A percentile compares a stretch with the other conserved stretches of the same genome.
phyloP scores from a whole-genome alignment of 1,284 basidiomycete genomes.

The Naganishia liquefaciens region DNA sequence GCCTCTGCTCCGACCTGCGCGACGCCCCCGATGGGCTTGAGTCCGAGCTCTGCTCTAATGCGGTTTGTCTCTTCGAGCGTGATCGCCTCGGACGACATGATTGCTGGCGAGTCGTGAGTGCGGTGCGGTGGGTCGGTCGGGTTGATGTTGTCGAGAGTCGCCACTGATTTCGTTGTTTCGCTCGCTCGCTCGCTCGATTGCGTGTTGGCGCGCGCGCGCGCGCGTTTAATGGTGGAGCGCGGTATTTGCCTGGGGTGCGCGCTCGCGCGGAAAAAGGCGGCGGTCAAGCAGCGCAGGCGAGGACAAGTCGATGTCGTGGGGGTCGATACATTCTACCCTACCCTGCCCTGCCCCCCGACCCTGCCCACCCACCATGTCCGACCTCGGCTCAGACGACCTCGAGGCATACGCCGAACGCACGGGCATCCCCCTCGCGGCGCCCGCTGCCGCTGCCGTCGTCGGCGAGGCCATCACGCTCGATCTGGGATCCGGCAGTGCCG shows the following conservation, averaged over 20 bases:
- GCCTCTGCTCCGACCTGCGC: constrained; percentile 34
- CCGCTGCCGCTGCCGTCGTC: background rate
- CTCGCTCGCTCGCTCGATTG: too few relatives aligned
- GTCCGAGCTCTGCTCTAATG: constrained; percentile 88
- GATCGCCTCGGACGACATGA: constrained; percentile 49
- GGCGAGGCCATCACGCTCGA: constrained; percentile 20
- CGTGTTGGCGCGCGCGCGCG: too few relatives aligned
- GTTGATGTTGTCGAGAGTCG: background rate
- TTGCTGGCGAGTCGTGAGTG: background rate
- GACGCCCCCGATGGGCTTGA: constrained; percentile 71
- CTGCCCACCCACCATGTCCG: constrained; percentile 18
- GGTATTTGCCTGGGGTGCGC: too few relatives aligned
- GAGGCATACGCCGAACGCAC: constrained; percentile 24
- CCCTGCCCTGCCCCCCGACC: background rate
- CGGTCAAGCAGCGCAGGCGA: too few relatives aligned
- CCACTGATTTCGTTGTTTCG: constrained; percentile 1
- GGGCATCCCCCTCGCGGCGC: constrained; percentile 8
- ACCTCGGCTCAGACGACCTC: constrained; percentile 20
- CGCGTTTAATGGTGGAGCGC: too few relatives aligned
- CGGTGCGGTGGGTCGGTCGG: background rate
- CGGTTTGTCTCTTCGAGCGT: constrained; percentile 97
- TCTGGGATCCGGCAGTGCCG: constrained; percentile 34
- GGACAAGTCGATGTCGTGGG: background rate
- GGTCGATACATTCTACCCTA: background rate
- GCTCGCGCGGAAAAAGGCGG: too few relatives aligned